phyloP scores from a whole-genome alignment of 2,329 filamentous ascomycete genomes.

The Paraphaeosphaeria sporulosa region DNA sequence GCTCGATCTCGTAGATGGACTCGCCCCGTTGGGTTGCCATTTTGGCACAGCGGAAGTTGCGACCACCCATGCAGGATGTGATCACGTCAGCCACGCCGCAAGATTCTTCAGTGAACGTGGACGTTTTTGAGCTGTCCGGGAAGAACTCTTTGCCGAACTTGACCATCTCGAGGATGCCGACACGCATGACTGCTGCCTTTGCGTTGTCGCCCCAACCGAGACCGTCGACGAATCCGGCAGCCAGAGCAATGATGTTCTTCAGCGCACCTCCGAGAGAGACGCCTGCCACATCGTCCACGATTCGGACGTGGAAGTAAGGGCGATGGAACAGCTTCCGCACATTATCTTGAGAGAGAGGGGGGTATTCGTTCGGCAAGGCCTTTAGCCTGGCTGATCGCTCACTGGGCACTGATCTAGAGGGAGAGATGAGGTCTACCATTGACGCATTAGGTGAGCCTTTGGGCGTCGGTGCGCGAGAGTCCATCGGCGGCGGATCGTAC shows the following conservation, averaged over 20 bases:
- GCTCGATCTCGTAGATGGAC: conserved; percentile 86
- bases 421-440: conserved; percentile 60
- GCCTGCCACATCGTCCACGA: conserved; percentile 94
- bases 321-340: conserved; percentile 91
- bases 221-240: conserved; percentile 93
- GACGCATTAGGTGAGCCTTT: conserved; percentile 57
- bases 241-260: conserved; percentile 96
- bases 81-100: conserved; percentile 95
- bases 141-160: conserved; percentile 96
- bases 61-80: conserved; percentile 88
- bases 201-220: conserved; percentile 98
- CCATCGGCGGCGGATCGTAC: conserved; percentile 90
- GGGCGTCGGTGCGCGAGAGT: conserved; percentile 77
- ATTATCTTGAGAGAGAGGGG: conserved; percentile 82
- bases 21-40: conserved; percentile 82
- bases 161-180: conserved; percentile 95
- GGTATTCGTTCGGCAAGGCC: conserved; percentile 81
- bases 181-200: conserved; percentile 97
- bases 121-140: conserved; percentile 76
- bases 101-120: conserved; percentile 96
- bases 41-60: conserved; percentile 94
- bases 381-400: conserved; percentile 74
- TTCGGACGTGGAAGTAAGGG: conserved; percentile 95
- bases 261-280: conserved; percentile 93
- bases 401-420: conserved; percentile 61